phyloP scores from a whole-genome alignment of 2,329 filamentous ascomycete species.

The Teratosphaeria destructans region DNA sequence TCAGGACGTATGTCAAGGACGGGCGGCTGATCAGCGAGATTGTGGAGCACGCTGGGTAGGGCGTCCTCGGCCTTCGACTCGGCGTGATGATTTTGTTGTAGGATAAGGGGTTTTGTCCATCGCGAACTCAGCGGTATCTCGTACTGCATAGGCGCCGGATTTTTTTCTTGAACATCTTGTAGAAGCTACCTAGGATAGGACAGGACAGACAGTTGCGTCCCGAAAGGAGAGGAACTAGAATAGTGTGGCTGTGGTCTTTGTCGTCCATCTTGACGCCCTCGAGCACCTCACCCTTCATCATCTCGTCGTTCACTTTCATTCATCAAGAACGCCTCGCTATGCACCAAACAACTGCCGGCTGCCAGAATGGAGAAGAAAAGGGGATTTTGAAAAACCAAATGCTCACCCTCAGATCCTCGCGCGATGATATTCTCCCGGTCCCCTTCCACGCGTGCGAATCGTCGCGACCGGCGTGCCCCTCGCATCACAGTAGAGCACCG shows the following conservation, averaged over 20 bases:
- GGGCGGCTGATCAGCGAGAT: slow-evolving; percentile 83
- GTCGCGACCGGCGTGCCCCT: not conserved
- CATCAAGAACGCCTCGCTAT: not conserved
- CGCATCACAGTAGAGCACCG: not conserved
- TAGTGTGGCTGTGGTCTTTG: not conserved
- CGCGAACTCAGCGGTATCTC: not conserved
- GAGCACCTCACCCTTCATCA: not conserved
- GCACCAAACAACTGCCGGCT: not conserved
- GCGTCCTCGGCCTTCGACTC: too few relatives aligned
- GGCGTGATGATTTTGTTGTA: not conserved
- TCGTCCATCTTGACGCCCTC: not conserved
- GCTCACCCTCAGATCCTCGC: not conserved
- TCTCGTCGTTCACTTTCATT: not conserved
- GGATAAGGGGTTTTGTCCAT: not conserved
- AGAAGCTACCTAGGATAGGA: not conserved
- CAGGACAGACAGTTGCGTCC: not conserved
- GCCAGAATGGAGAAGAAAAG: too few relatives aligned
- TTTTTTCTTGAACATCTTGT: not conserved
- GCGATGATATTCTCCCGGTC: not conserved
- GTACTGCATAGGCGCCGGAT: not conserved
- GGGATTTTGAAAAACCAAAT: not conserved
- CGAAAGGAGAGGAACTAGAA: not conserved
- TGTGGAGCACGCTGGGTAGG: slow-evolving; percentile 79
- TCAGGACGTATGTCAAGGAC: slow-evolving; percentile 68
- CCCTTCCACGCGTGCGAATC: not conserved